Base-by-base conservation (phyloP, 495 filamentous ascomycete species). In the Daldinia concentrica region DNA sequence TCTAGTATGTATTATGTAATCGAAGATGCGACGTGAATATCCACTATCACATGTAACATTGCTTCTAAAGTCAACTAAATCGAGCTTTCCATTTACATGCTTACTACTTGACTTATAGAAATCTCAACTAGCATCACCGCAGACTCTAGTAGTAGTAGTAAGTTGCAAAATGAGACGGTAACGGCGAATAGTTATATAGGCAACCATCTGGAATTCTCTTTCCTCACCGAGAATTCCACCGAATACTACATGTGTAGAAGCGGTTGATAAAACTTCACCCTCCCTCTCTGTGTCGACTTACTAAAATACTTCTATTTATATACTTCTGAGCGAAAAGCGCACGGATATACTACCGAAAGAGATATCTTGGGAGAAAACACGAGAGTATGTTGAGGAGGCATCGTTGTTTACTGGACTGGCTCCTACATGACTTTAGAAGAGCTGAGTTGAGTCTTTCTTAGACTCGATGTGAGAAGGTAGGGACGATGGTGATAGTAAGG, bases 271-370 rank as follows among this genome's bases (percentile, higher is more conserved):
- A 37, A 48, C 43, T 22, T 48, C 43, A 22, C 43, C 43, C 43
- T 48, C 19, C 43, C 19, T 24, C 43, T 48, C 19, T 19, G 43
- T 14, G 43, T 24, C 22, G 43, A 22, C 43, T 12, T 22, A 24
- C 43, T 48, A 48, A 48, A 48, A 48, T 48, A 48, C 7, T 48
- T 48, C 43, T 48, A 48, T 48, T 45, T 45, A 45, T 45, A 45
- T 19, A 19, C 4, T 6, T 48, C 43, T 11, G 19, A 24, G 43
- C 8, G 43, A 48, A 24, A 3, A 48, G 1, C 19, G 19, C 43
- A 48, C 43, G 19, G 43, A 24, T 48, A 14, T 11, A 8, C 19
- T 9, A 12, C 17, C 43, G 1, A 1, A 24, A 22, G 17, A 48
- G 8, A 48, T 48, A 48, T 24, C 9, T 24, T 4, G 12, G 32